phyloP scores from a whole-genome alignment of 2,329 filamentous ascomycete species.

The Fusarium xylarioides region DNA sequence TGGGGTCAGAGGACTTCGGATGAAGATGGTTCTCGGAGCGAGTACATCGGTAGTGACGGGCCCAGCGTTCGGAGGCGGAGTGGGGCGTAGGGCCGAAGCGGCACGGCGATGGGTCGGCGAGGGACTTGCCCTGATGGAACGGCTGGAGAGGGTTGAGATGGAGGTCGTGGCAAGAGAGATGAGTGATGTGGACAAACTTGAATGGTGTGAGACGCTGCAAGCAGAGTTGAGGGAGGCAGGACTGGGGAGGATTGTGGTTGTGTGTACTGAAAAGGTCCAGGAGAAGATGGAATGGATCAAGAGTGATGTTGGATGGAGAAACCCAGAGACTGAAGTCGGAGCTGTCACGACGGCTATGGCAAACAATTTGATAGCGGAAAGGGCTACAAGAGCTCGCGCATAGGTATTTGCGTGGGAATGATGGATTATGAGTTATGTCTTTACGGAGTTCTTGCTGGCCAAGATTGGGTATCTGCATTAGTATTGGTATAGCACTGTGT shows the following conservation, averaged over 20 bases:
- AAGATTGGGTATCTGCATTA: background rate
- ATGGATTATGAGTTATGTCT: background rate
- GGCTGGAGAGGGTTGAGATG: constrained; percentile 52
- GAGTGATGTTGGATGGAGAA: constrained; percentile 30
- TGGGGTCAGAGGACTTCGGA: constrained; percentile 51
- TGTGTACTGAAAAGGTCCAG: constrained; percentile 40
- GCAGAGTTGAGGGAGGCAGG: constrained; percentile 39
- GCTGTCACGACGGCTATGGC: background rate
- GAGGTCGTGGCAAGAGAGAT: constrained; percentile 49
- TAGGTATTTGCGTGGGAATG: background rate
- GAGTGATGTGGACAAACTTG: constrained; percentile 45
- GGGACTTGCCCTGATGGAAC: constrained; percentile 45
- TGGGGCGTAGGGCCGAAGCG: constrained; percentile 26
- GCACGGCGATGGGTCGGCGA: constrained; percentile 36
- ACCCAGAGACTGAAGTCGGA: background rate
- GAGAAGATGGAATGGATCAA: constrained; percentile 42
- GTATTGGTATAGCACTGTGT: background rate
- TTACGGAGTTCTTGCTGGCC: background rate
- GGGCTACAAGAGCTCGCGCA: background rate
- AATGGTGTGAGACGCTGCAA: constrained; percentile 49
- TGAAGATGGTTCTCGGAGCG: constrained; percentile 49
- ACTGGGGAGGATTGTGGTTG: constrained; percentile 26
- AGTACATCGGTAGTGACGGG: constrained; percentile 36
- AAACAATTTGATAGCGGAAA: background rate
- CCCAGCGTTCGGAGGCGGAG: constrained; percentile 25